These are phyloP conservation scores for Anisodus acutangulus DNA, from an alignment of 257 asterid genomes.

Conservation along the genomic window DNA sequence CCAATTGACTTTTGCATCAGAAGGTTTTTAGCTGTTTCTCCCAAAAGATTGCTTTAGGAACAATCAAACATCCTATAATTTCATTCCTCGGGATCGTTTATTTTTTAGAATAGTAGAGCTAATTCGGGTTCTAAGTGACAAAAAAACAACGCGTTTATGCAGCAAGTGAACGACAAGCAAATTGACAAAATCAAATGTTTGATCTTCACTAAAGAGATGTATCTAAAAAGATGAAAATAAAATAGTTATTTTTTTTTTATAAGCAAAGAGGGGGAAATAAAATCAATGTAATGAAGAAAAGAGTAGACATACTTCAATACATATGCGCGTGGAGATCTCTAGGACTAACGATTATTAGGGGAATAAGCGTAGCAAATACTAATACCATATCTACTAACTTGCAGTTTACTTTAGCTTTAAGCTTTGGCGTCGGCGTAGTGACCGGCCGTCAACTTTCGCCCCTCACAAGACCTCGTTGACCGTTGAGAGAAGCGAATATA, in stretches of 20 bases:
- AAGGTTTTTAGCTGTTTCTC: slow-evolving; percentile 33
- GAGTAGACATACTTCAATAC: no score
- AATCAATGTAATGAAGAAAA: no score
- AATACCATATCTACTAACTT: slow-evolving; percentile 36
- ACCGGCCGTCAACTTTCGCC: slow-evolving; percentile 80
- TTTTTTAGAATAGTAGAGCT: background rate
- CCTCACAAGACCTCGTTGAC: slow-evolving; percentile 46
- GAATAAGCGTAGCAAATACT: no score
- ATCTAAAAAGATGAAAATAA: no score
- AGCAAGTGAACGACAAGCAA: background rate
- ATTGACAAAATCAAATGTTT: no score
- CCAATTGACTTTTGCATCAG: slow-evolving; percentile 19
- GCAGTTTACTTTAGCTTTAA: slow-evolving; percentile 62
- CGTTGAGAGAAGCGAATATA: background rate
- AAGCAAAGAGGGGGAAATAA: no score
- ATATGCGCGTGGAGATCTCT: background rate
- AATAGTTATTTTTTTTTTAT: no score
- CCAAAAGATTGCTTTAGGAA: slow-evolving; percentile 47
- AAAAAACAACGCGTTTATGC: background rate
- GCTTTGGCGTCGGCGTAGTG: slow-evolving; percentile 80
- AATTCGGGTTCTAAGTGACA: background rate
- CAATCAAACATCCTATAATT: slow-evolving; percentile 44
- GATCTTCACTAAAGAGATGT: no score
- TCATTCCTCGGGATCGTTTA: slow-evolving; percentile 54
- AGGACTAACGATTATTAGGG: no score